These are phyloP conservation scores for Vaccinium vitisidaea DNA, from an alignment of 148 eudicot species.

Conservation along the genomic window DNA sequence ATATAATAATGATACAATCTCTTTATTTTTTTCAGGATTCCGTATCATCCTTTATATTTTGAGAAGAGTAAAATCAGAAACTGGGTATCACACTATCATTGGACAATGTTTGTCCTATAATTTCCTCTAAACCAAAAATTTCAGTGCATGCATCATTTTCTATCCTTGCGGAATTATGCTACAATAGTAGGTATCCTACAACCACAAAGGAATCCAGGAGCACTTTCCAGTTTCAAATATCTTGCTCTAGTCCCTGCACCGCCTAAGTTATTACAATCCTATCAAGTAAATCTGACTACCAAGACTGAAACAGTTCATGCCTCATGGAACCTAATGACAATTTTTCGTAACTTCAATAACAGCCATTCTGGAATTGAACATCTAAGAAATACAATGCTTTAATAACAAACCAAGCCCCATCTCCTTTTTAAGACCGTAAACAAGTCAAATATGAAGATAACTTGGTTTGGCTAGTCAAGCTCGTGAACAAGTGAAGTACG, in stretches of 20 bases:
- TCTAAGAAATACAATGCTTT: neutral
- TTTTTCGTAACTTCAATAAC: neutral
- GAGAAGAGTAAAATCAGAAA: neutral
- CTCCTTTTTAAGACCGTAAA: neutral
- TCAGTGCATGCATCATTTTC: neutral
- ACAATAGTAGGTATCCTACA: neutral
- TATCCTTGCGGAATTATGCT: neutral
- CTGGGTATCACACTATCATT: neutral
- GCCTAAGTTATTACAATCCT: neutral
- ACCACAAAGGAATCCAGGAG: neutral
- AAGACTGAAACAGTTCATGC: neutral
- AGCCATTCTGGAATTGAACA: neutral
- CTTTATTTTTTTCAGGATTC: neutral
- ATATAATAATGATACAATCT: neutral
- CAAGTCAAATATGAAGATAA: neutral
- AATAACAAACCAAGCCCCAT: neutral
- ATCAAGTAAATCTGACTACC: neutral
- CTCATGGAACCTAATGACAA: neutral
- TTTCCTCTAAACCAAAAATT: neutral
- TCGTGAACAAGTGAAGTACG: neutral
- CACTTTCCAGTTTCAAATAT: slow-evolving; percentile 1
- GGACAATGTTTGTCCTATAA: neutral
- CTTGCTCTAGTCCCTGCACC: neutral
- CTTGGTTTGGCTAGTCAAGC: neutral
- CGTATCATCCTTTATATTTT: neutral